Percentiles rank a stretch among this genome's conserved stretches.
These are phyloP conservation scores for Plenodomus lindquistii DNA, from an alignment of 2,329 filamentous ascomycete genomes.

Conservation along the genomic window DNA sequence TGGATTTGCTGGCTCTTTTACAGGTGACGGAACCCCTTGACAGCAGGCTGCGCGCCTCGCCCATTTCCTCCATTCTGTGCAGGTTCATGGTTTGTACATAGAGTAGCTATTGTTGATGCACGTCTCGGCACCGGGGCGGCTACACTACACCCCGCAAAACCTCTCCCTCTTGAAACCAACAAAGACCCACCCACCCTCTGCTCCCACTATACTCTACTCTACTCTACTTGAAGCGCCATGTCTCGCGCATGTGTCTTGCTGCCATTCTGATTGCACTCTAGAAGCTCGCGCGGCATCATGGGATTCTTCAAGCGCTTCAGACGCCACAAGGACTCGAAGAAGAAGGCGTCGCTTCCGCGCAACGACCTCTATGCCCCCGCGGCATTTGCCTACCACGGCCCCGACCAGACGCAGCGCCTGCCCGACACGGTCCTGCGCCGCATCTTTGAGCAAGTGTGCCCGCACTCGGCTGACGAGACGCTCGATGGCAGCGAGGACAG, in stretches of 20 bases:
- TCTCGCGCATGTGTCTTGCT: constrained; percentile 16
- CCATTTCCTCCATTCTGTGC: constrained; percentile 1
- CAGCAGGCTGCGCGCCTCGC: constrained; percentile 3
- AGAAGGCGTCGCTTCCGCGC: constrained; percentile 35
- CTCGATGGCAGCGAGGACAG: constrained; percentile 84
- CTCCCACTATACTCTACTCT: neutral
- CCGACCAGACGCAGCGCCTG: constrained; percentile 55
- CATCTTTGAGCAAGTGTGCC: constrained; percentile 83
- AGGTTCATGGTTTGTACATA: neutral
- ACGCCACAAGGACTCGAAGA: constrained; percentile 48
- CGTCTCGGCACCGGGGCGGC: constrained; percentile 32
- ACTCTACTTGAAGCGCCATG: constrained; percentile 14
- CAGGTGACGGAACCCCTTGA: constrained; percentile 16
- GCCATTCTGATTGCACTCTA: constrained; percentile 20
- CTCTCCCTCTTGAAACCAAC: constrained; percentile 16
- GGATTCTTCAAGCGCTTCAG: constrained; percentile 56
- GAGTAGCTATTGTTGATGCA: constrained; percentile 14
- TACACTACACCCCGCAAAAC: constrained; percentile 31
- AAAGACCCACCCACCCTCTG: constrained; percentile 12
- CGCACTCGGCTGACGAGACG: constrained; percentile 69
- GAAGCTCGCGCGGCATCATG: constrained; percentile 47
- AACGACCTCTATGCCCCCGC: constrained; percentile 35
- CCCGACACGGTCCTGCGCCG: constrained; percentile 71
- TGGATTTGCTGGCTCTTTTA: constrained; percentile 7
- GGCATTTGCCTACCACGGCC: constrained; percentile 38